phyloP scores from a whole-genome alignment of 2,329 filamentous ascomycete species.

The Hansfordia pulvinata region DNA sequence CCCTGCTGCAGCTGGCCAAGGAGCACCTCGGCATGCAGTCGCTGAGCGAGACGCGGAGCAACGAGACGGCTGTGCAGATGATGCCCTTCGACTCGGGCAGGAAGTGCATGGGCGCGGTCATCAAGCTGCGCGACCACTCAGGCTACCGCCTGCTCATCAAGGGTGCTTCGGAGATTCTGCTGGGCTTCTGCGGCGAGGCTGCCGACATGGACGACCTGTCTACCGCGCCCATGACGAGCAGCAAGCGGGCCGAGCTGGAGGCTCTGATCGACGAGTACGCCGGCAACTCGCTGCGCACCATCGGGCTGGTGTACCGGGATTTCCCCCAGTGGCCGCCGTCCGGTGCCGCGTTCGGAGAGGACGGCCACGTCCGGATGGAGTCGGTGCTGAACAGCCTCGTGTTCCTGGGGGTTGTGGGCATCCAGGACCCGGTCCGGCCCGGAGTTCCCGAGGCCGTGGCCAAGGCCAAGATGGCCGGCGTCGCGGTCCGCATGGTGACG shows the following conservation, averaged over 20 bases:
- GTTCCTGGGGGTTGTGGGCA: conserved; percentile 59
- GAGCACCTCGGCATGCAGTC: conserved; percentile 35
- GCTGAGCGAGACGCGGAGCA: conserved; percentile 28
- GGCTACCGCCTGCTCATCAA: conserved; percentile 38
- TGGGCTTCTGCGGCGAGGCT: conserved; percentile 25
- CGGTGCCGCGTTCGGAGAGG: conserved; percentile 41
- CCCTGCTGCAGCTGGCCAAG: conserved; percentile 33
- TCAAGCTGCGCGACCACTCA: conserved; percentile 26
- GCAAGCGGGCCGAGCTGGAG: conserved; percentile 39
- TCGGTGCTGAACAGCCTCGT: conserved; percentile 60
- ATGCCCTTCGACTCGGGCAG: conserved; percentile 40
- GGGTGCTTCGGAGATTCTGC: conserved; percentile 42
- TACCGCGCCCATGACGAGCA: conserved; percentile 35
- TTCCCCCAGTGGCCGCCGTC: conserved; percentile 59
- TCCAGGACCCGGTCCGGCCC: conserved; percentile 59
- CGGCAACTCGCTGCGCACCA: conserved; percentile 57
- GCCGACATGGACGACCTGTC: conserved; percentile 20
- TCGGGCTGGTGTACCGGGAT: conserved; percentile 61
- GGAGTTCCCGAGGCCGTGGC: conserved; percentile 55
- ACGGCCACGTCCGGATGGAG: conserved; percentile 44
- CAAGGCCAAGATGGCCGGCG: conserved; percentile 54
- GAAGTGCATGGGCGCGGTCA: conserved; percentile 43
- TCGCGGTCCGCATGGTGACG: conserved; percentile 63
- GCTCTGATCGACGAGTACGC: conserved; percentile 48
- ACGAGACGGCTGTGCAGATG: conserved; percentile 31